Percentiles rank a stretch among this genome's conserved stretches.
phyloP scores from a whole-genome alignment of 257 asterid species.

The Lithospermum erythrorhizon region DNA sequence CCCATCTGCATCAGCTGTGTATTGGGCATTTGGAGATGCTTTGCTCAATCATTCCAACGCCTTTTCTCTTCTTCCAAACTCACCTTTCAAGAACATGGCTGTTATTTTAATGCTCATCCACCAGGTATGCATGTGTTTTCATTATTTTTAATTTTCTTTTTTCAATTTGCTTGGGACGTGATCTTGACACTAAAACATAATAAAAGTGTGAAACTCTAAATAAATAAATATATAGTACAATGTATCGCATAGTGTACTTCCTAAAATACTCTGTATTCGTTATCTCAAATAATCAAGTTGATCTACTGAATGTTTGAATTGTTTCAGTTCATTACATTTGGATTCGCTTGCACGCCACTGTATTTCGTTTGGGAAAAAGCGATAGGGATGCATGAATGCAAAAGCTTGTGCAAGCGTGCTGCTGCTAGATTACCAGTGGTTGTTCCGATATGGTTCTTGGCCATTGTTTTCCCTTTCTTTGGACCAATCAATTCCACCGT shows the following conservation, averaged over 20 bases:
- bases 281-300: too few species aligned
- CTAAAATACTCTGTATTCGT: too few species aligned
- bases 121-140: constrained; percentile 65
- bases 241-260: too few species aligned
- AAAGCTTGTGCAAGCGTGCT: constrained; percentile 82
- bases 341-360: constrained; percentile 93
- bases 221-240: too few species aligned
- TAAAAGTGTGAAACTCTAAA: too few species aligned
- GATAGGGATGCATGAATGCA: constrained; percentile 84
- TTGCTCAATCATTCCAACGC: constrained; percentile 91
- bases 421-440: constrained; percentile 78
- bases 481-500: constrained; percentile 93
- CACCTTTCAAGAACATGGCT: constrained; percentile 84
- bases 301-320: not conserved
- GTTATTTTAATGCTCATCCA: constrained; percentile 90
- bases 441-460: constrained; percentile 90
- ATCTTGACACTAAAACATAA: too few species aligned
- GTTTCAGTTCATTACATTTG: constrained; percentile 82
- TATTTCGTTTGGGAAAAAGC: constrained; percentile 96
- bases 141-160: too few species aligned
- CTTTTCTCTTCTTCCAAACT: constrained; percentile 70
- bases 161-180: too few species aligned
- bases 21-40: constrained; percentile 92
- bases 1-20: constrained; percentile 85
- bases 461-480: constrained; percentile 83